Evolutionary conservation across 176 grass and related monocot genomes (phyloP), one percentile per base, ranked within the genome.

Genomic region (Phoenix roebelenii): DNA sequence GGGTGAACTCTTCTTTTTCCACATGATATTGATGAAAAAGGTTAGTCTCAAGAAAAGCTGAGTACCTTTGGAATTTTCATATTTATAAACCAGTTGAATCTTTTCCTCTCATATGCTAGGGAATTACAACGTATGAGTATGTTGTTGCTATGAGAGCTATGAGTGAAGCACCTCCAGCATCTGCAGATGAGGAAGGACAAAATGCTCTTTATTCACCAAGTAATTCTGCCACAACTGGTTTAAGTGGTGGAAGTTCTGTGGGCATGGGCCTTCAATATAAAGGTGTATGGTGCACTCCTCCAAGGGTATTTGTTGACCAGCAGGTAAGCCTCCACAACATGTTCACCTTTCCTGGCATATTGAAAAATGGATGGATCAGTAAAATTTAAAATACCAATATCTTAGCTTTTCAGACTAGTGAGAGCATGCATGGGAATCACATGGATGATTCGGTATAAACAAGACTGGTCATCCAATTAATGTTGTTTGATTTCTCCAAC

Each of bases 1-100:
- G 58, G 81, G 81, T 20, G 93, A 98, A 70, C 88, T 98, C 69
- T 89, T 98, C 87, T 98, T 98, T 85, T 98, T 98, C 74, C 93
- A 92, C 82, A 85, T 98, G 67, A 92, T 98, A 82, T 55, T 98
- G 60, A 92, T 98, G 22, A 86, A 84, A 79, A 98, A 98, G 93
- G 93, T 98, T 72, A 67, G 65, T 30, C 17, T 67, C 25, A 55
- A 51, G 57, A 23, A 60, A 76, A 63, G 17, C 44, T 57, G 4
- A 59, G 72, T 4, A 28, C 26, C 26, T 28, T 28, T 28, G 26
- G 26, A 28, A 28, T 28, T 28, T 28, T 28, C 26, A 20, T 20
- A 20, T 20, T 20, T 20, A 20, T 20, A 14, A 44, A 44, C 30
- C 53, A 29, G 39, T 14, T 23, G 18, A 15, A 32, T 25, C 20